Percentiles rank a stretch among this genome's conserved stretches.
These are phyloP conservation scores for Tricholoma hemisulphureum DNA, from an alignment of 768 basidiomycete species.

Conservation along the genomic window DNA sequence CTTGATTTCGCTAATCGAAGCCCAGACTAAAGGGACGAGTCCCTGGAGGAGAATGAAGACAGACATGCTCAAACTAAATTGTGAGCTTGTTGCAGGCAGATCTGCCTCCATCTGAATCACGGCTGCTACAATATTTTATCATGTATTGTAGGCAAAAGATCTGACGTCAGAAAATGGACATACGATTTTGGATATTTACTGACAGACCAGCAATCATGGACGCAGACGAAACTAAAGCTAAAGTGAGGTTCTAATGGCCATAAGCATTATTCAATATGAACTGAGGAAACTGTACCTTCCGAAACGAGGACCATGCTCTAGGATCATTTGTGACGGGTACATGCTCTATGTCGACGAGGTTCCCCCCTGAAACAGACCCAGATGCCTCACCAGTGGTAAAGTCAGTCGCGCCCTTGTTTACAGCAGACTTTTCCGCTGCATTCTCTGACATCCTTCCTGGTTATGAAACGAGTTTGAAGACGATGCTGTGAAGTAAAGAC, in stretches of 20 bases:
- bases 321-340: constrained; percentile 60
- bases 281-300: no score
- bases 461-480: background rate
- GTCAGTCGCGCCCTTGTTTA: background rate
- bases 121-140: constrained; percentile 45
- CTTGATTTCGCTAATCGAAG: constrained; percentile 67
- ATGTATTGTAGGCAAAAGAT: background rate
- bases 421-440: constrained; percentile 1
- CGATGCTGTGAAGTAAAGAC: background rate
- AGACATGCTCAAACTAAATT: constrained; percentile 68
- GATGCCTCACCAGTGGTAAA: background rate
- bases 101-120: constrained; percentile 58
- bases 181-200: constrained; percentile 65
- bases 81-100: constrained; percentile 54
- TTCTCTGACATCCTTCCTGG: constrained; percentile 6
- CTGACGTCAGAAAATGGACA: constrained; percentile 14
- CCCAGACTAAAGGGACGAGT: constrained; percentile 64
- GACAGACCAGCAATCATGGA: constrained; percentile 59
- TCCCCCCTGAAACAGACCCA: background rate
- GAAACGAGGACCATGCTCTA: constrained; percentile 51
- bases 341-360: constrained; percentile 46
- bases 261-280: background rate
- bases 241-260: constrained; percentile 37
- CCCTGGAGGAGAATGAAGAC: constrained; percentile 78
- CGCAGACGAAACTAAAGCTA: constrained; percentile 49